These are phyloP conservation scores for Begonia loranthoides DNA, from an alignment of 306 rosid species.

Conservation along the genomic window DNA sequence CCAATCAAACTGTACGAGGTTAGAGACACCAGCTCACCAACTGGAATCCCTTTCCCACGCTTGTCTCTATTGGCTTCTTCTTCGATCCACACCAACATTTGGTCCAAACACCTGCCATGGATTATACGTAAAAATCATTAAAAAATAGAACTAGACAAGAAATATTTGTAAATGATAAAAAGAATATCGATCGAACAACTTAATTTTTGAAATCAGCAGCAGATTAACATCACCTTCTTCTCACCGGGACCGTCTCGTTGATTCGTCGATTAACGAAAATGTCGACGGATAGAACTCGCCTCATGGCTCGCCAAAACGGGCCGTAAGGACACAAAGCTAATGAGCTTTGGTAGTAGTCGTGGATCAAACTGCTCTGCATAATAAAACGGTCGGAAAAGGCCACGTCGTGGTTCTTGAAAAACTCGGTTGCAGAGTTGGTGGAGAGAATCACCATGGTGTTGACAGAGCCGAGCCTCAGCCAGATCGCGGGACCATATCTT, in stretches of 20 bases:
- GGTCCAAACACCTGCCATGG: conserved; percentile 17
- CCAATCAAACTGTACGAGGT: conserved; percentile 43
- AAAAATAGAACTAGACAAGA: no score
- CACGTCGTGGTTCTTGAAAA: conserved; percentile 48
- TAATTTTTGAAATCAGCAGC: no score
- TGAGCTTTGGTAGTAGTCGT: conserved; percentile 39
- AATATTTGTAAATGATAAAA: no score
- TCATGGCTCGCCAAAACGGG: conserved; percentile 46
- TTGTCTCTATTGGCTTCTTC: conserved; percentile 16
- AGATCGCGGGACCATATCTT: conserved; percentile 29
- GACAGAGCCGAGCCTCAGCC: conserved; percentile 40
- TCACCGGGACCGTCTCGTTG: conserved; percentile 19
- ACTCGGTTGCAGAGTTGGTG: conserved; percentile 20
- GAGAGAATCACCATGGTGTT: conserved; percentile 55
- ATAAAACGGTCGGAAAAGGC: conserved; percentile 38
- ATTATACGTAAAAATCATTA: no score
- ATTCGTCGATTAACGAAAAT: conserved; percentile 44
- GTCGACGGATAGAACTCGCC: conserved; percentile 37
- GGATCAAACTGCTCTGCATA: conserved; percentile 27
- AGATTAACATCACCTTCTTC: conserved; percentile 18
- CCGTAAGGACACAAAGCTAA: conserved; percentile 54
- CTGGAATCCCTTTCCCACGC: conserved; percentile 11
- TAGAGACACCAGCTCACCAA: conserved; percentile 32
- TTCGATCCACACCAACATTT: conserved; percentile 36
- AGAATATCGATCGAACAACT: no score